Base-by-base conservation (phyloP, 208 protist genomes). In the Acanthamoeba healyi region DNA sequence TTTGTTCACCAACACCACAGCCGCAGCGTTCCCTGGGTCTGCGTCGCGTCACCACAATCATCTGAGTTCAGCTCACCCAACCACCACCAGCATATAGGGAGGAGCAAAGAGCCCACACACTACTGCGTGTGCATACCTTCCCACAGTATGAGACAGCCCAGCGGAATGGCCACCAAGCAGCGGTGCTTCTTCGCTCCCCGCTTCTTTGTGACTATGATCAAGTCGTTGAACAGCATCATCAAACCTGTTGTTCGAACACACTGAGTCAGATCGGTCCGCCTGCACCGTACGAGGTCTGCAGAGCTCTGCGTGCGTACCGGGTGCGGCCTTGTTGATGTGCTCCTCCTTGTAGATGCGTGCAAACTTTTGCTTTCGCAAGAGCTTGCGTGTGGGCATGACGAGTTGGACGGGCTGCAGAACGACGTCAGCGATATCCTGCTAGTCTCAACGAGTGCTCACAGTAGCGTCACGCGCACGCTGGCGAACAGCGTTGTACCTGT, bases 181-280 rank as follows among this genome's bases (percentile, higher is more conserved):
- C 29, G 1, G 19, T 79, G 67, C 34, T 46, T 79, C 67, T 79
- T 79, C 9, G 67, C 10, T 6, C 67, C 67, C 0, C 32, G 34
- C 29, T 79, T 79, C 36, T 79, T 79, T 0, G 67, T 79, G 34
- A 79, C 67, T 2, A 79, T 22, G 5, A 79, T 1, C 67, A 79
- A n/a, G 67, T 79, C 67, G 38, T 79, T 79, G 67, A 79, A 79
- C 10, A 79, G 34, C 34, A 79, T 79, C n/a, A 79, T 24, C 34
- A 46, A 44, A 22, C 63, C 63, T 72, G n/a, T 17, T 1, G 51
- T n/a, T n/a, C n/a, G 12, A 22, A 22, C 15, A 17, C 15, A 56
- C 15, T 56, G 51, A 22, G 7, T 4, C 12, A 56, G 15, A 22
- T 56, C 12, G 44, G 12, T 4, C 6, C 29, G 10, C 22, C 6